phyloP scores from a whole-genome alignment of 148 eudicot genomes.

The Diospyros lotus region DNA sequence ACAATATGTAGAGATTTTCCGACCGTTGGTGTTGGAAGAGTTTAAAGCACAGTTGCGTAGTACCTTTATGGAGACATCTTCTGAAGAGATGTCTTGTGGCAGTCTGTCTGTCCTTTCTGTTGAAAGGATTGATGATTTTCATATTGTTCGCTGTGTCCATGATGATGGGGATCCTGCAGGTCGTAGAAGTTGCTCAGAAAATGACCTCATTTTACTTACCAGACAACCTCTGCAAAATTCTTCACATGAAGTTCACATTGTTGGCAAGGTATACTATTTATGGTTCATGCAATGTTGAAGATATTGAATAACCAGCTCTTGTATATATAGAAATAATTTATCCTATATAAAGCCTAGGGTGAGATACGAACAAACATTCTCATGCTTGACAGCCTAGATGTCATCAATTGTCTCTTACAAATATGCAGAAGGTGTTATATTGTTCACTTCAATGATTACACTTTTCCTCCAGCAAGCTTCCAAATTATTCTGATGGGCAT shows the following conservation, averaged over 20 bases:
- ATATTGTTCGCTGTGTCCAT: conserved; percentile 84
- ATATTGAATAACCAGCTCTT: background rate
- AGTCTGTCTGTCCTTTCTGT: conserved; percentile 84
- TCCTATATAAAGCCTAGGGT: too few relatives aligned
- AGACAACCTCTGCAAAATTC: conserved; percentile 61
- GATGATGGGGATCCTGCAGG: conserved; percentile 48
- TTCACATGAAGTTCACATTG: conserved; percentile 60
- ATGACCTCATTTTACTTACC: conserved; percentile 80
- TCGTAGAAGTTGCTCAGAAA: conserved; percentile 60
- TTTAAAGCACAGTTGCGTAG: conserved; percentile 88
- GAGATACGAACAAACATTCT: background rate
- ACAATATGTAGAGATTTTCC: conserved; percentile 78
- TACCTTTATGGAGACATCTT: conserved; percentile 74
- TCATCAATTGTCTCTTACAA: background rate
- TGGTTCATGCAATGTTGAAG: background rate
- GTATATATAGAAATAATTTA: background rate
- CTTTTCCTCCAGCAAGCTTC: background rate
- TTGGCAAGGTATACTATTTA: conserved; percentile 72
- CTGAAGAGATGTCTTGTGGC: conserved; percentile 72
- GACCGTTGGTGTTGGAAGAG: conserved; percentile 91
- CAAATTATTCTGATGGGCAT: too few relatives aligned
- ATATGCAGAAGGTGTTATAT: background rate
- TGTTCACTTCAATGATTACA: background rate
- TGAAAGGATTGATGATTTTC: conserved; percentile 96
- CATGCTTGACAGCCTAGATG: background rate